Evolutionary conservation across 2,329 filamentous ascomycete genomes (phyloP).

Genomic region (Tolypocladium tundrense): DNA sequence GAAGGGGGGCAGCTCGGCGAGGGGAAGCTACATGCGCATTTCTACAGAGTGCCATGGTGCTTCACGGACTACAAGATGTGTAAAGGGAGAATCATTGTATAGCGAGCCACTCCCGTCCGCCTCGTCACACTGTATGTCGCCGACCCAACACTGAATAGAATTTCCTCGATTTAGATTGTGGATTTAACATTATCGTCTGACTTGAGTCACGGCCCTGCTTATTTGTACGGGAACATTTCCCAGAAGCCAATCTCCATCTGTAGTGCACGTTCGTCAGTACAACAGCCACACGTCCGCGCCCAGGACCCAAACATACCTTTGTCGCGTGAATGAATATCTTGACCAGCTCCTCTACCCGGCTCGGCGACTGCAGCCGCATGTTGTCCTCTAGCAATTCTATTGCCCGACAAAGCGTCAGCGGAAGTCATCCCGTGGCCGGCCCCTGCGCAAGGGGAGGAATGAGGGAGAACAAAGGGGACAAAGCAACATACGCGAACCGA

Average conservation of each 20-base stretch:
- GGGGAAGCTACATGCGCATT: background rate
- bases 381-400: slow-evolving; percentile 66
- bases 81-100: background rate
- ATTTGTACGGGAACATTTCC: slow-evolving; percentile 37
- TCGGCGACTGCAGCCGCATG: slow-evolving; percentile 60
- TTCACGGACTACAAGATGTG: background rate
- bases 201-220: background rate
- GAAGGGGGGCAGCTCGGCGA: background rate
- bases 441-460: background rate
- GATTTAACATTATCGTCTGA: background rate
- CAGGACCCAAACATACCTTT: slow-evolving; percentile 42
- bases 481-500: slow-evolving; percentile 53
- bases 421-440: background rate
- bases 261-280: background rate
- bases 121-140: background rate
- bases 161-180: background rate
- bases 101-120: background rate
- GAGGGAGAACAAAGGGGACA: background rate
- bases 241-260: slow-evolving; percentile 46
- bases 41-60: background rate
- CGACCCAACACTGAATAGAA: background rate
- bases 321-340: slow-evolving; percentile 82
- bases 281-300: too few relatives aligned
- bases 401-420: background rate
- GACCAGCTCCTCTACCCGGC: slow-evolving; percentile 70